Conservation (phyloP, 2,329 filamentous ascomycete genomes). For the Colletotrichum tabaci region DNA sequence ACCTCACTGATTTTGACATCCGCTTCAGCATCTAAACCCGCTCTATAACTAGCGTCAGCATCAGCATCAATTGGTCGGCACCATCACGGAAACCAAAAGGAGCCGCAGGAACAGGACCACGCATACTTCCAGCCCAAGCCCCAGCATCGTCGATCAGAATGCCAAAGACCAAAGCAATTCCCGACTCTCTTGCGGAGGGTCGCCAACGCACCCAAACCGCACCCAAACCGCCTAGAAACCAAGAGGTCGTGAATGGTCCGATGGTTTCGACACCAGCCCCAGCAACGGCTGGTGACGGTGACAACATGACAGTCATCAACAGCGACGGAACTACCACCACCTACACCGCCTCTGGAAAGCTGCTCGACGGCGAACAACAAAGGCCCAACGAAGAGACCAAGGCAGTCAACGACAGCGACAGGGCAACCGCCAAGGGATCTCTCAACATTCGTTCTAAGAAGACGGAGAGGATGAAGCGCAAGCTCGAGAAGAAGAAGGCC, state of each 20-base stretch:
- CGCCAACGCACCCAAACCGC: too few relatives aligned
- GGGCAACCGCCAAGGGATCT: constrained; percentile 24
- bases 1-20: too few relatives aligned
- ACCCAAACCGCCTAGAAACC: neutral
- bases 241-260: neutral
- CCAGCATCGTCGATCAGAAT: neutral
- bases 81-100: neutral
- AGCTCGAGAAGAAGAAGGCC: constrained; percentile 34
- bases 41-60: too few relatives aligned
- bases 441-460: constrained; percentile 41
- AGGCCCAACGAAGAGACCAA: constrained; percentile 7
- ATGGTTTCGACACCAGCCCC: neutral
- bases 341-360: constrained; percentile 5
- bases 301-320: constrained; percentile 13
- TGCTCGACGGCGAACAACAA: neutral
- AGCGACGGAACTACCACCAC: constrained; percentile 15
- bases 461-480: constrained; percentile 35
- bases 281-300: neutral
- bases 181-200: neutral
- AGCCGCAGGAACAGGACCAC: neutral
- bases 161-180: neutral
- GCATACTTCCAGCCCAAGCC: neutral
- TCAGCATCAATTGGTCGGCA: neutral
- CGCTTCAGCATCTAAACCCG: too few relatives aligned
- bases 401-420: constrained; percentile 35